Base-by-base conservation (phyloP, 2,329 filamentous ascomycete species). In the Sporothrix inflata region DNA sequence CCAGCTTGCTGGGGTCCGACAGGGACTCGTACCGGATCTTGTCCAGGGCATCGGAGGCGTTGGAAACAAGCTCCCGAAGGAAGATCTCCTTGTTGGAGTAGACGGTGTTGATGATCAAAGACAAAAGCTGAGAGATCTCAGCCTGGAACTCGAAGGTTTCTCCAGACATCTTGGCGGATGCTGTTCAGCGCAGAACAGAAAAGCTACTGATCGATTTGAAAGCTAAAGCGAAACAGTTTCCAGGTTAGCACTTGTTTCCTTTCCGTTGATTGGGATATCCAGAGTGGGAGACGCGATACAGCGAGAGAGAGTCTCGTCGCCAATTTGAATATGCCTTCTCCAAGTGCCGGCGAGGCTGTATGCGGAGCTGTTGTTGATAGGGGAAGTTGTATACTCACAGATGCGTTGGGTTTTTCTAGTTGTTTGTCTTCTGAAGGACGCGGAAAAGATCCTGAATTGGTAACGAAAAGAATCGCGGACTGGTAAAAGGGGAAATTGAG, bases 1-100 rank as follows among this genome's bases (percentile, higher is more conserved):
- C 96, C 82, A 99, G 93, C 90, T 97, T 97, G 89, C 89, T 94
- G 79, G 95, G 93, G 85, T 99, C 96, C 81, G 95, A 97, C 79
- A 99, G 90, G 78, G 96, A 90, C 89, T 98, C 94, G 90, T 99
- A 99, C 84, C 96, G 92, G 85, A 99, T 97, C 92, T 99, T 99
- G 92, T 99, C 96, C 80, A 99, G 90, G 74, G 96, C 96, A 92
- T 99, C 96, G 81, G 95, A 98, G 82, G 92, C 92, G 87, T 99
- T 99, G 87, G 96, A 98, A 82, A 99, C 93, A 80, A 99, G 83
- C 87, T 99, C 96, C 92, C 96, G 89, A 80, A 99, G 87, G 91
- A 99, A 99, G 83, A 99, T 98, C 87, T 98, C 96, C 90, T 99
- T 99, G 92, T 99, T 99, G 79, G 94, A 98, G 90, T 98, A 99